Conservation (phyloP, 148 eudicot genomes). For the Persicaria tinctoria region DNA sequence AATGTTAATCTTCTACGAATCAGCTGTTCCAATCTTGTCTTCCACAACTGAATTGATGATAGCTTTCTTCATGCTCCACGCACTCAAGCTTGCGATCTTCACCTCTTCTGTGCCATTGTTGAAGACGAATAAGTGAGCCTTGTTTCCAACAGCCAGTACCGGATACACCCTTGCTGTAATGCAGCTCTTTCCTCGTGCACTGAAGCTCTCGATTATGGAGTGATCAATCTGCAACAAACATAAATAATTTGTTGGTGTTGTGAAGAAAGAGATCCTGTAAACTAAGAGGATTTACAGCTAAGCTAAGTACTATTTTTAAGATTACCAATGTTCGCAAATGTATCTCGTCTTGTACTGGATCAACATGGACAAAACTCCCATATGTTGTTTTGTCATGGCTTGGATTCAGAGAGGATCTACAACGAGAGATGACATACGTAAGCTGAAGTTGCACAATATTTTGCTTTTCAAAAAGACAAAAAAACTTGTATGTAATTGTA, state of each 20-base stretch:
- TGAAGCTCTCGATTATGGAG: slow-evolving; percentile 34
- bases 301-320: background rate
- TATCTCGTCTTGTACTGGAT: slow-evolving; percentile 23
- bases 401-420: slow-evolving; percentile 29
- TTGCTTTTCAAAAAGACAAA: background rate
- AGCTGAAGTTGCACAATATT: background rate
- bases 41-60: slow-evolving; percentile 2
- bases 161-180: slow-evolving; percentile 37
- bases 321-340: slow-evolving; percentile 34
- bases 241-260: no score
- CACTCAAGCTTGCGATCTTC: slow-evolving; percentile 15
- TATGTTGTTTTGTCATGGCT: slow-evolving; percentile 26
- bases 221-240: slow-evolving; percentile 28
- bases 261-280: no score
- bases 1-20: background rate
- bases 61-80: slow-evolving; percentile 45
- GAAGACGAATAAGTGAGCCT: slow-evolving; percentile 28
- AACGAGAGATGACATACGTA: background rate
- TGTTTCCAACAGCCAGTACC: slow-evolving; percentile 21
- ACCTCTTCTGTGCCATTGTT: slow-evolving; percentile 23
- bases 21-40: background rate
- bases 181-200: slow-evolving; percentile 27
- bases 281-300: no score
- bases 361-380: slow-evolving; percentile 30
- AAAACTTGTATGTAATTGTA: slow-evolving; percentile 7